Evolutionary conservation across 2,329 filamentous ascomycete genomes (phyloP).

Genomic region (Colletotrichum sublineola): DNA sequence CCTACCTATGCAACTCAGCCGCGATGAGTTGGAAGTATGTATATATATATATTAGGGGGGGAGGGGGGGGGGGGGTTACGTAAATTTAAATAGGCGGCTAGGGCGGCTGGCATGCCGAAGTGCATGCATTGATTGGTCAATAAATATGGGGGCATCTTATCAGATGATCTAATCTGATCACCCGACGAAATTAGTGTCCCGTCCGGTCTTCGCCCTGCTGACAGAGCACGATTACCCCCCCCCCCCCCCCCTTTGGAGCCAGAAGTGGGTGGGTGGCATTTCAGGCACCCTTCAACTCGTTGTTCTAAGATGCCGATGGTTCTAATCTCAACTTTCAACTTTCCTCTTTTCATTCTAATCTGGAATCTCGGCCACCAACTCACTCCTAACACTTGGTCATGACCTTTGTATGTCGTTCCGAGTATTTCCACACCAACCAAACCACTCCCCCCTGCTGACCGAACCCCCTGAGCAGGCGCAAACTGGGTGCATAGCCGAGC

Average conservation of each 20-base stretch:
- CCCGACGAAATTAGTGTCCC: slow-evolving; percentile 1
- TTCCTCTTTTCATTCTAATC: background rate
- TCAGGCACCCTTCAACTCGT: background rate
- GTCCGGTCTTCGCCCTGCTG: slow-evolving; percentile 23
- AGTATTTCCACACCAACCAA: background rate
- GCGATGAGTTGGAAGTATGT: background rate
- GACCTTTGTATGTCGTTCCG: background rate
- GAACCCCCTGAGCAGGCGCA: background rate
- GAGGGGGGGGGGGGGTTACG: background rate
- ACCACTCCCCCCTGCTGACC: slow-evolving; percentile 9
- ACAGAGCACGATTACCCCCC: slow-evolving; percentile 9
- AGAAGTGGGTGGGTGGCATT: background rate
- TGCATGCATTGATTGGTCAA: slow-evolving; percentile 13
- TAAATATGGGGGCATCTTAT: slow-evolving; percentile 29
- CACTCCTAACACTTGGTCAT: background rate
- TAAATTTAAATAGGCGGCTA: slow-evolving; percentile 23
- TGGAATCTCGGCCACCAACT: background rate
- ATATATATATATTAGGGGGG: background rate
- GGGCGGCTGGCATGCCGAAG: slow-evolving; percentile 18
- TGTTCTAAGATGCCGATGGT: background rate
- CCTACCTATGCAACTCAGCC: background rate
- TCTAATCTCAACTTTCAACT: background rate
- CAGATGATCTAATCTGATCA: slow-evolving; percentile 43
- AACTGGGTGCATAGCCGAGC: slow-evolving; percentile 18
- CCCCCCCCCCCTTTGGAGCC: background rate